phyloP scores from a whole-genome alignment of 148 eudicot genomes.

The Persicaria maculosa region DNA sequence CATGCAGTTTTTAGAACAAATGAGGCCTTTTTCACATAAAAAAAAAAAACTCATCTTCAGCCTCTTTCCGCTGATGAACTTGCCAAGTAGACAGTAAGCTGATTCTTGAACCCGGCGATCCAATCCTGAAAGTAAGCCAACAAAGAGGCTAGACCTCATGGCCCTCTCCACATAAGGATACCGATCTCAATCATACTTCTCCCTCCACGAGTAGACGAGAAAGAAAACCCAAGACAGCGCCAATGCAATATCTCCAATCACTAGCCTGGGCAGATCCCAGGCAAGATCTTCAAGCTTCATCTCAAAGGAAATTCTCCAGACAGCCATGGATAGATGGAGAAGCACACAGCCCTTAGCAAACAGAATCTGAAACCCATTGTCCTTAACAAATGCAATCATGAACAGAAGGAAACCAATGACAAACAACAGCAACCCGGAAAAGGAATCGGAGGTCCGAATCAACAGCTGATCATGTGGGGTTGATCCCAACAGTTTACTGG shows the following conservation, averaged over 20 bases:
- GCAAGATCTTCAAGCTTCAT: constrained; percentile 50
- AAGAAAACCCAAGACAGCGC: constrained; percentile 65
- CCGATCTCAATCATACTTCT: constrained; percentile 46
- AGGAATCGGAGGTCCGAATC: constrained; percentile 50
- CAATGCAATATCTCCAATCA: constrained; percentile 50
- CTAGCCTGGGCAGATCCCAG: constrained; percentile 47
- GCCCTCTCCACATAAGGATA: not conserved
- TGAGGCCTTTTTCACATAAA: not conserved
- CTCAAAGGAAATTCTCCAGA: constrained; percentile 59
- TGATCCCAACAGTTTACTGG: constrained; percentile 43
- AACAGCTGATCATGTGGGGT: constrained; percentile 50
- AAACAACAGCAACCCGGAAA: constrained; percentile 47
- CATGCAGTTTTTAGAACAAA: not conserved
- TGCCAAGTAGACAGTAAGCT: not conserved
- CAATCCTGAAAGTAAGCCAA: not conserved
- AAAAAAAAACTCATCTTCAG: not conserved
- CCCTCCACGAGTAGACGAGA: constrained; percentile 52
- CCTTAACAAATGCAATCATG: constrained; percentile 67
- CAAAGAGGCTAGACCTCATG: not conserved
- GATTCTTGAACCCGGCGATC: not conserved
- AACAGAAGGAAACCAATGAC: constrained; percentile 46
- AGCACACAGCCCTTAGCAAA: constrained; percentile 66
- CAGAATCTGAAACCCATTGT: constrained; percentile 49
- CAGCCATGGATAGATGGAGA: constrained; percentile 50
- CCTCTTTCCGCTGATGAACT: no score